Percentiles rank a stretch among this genome's conserved stretches.
phyloP scores from a whole-genome alignment of 768 basidiomycete genomes.

The Agaricus blazei region DNA sequence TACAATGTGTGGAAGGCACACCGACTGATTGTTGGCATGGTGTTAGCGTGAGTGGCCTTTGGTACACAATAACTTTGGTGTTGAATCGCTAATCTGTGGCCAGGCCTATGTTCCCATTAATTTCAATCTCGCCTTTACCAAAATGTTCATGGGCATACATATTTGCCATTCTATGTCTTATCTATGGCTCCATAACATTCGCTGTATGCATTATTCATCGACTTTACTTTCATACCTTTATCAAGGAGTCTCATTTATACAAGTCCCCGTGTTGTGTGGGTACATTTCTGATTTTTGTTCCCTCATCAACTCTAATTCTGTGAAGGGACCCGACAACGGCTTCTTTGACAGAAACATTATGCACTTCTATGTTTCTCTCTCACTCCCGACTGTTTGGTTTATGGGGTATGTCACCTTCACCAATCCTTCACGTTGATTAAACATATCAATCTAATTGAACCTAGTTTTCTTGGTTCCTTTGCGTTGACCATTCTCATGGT shows the following conservation, averaged over 20 bases:
- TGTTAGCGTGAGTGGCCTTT: not conserved
- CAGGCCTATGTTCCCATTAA: not conserved
- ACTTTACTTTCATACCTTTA: not conserved
- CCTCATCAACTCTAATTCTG: no score
- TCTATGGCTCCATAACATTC: not conserved
- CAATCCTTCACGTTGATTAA: not conserved
- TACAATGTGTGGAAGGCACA: not conserved
- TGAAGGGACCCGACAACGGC: not conserved
- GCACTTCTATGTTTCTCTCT: not conserved
- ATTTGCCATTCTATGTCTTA: not conserved
- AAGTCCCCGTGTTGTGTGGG: no score
- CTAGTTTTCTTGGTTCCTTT: not conserved
- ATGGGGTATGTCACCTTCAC: not conserved
- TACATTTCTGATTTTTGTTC: not conserved
- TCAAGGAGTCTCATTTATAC: no score
- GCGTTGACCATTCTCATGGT: not conserved
- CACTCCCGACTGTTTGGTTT: not conserved
- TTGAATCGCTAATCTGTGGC: not conserved
- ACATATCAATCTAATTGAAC: not conserved
- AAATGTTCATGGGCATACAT: not conserved
- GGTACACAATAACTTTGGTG: not conserved
- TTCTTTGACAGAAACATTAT: not conserved
- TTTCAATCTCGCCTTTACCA: not conserved
- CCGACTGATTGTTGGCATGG: not conserved
- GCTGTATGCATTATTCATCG: not conserved